Percentiles rank a stretch among this genome's conserved stretches.
phyloP scores from a whole-genome alignment of 768 basidiomycete species.

The Atractiella rhizophila region DNA sequence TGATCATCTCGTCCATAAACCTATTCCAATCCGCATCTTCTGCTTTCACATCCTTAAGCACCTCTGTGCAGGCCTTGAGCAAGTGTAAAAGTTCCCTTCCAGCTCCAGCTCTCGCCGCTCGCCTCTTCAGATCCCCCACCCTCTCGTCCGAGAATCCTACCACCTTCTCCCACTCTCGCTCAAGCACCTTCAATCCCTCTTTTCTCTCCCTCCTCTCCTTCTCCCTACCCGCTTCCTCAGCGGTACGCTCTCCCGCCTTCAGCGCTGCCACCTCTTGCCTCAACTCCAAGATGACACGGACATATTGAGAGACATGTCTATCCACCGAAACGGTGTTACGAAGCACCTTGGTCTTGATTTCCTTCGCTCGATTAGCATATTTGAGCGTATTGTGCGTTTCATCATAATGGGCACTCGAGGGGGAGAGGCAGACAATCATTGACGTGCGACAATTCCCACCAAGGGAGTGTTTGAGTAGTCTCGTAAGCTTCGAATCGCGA shows the following conservation, averaged over 20 bases:
- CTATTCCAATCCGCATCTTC: background rate
- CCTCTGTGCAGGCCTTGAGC: background rate
- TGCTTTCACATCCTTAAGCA: background rate
- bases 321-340: constrained; percentile 86
- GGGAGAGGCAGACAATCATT: constrained; percentile 95
- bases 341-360: constrained; percentile 92
- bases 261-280: constrained; percentile 6
- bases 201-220: background rate
- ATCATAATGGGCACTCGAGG: constrained; percentile 83
- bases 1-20: background rate
- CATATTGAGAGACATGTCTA: constrained; percentile 74
- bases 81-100: background rate
- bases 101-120: no score
- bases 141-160: constrained; percentile 1
- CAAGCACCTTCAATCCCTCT: constrained; percentile 1
- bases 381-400: constrained; percentile 95
- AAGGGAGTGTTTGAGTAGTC: constrained; percentile 85
- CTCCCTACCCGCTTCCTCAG: constrained; percentile 3
- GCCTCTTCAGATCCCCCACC: no score
- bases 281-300: constrained; percentile 9
- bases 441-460: constrained; percentile 94
- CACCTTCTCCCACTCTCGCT: constrained; percentile 2
- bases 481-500: constrained; percentile 92
- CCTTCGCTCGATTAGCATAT: constrained; percentile 91
- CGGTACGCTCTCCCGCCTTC: background rate